Conservation (phyloP, 257 asterid species). For the Solanum verrucosum region DNA sequence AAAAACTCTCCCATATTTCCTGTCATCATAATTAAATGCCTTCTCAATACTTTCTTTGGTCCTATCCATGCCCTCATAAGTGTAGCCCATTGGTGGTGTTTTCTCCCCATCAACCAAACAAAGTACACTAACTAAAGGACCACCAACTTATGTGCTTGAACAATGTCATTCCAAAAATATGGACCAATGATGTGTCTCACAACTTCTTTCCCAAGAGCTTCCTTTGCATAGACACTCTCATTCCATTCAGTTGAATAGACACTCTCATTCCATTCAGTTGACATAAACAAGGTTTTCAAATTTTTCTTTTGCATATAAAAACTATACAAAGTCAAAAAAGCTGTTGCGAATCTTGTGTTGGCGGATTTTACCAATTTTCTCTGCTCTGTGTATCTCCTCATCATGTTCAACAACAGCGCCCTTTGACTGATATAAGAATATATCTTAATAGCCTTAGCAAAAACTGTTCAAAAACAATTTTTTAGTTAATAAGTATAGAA, state of each 20-base stretch:
- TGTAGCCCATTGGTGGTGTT: not conserved
- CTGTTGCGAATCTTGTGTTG: not conserved
- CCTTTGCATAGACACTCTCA: not conserved
- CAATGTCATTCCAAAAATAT: not conserved
- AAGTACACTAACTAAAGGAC: not conserved
- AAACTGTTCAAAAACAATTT: not conserved
- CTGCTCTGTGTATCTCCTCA: not conserved
- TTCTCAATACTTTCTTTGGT: not conserved
- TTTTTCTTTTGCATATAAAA: not conserved
- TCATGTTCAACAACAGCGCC: not conserved
- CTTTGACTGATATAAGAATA: not conserved
- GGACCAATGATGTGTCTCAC: not conserved
- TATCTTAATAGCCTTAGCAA: not conserved
- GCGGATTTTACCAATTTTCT: not conserved
- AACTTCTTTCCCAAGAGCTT: not conserved
- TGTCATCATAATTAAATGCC: not conserved
- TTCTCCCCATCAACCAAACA: not conserved
- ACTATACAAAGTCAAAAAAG: not conserved
- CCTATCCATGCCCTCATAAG: not conserved
- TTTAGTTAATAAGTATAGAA: not conserved
- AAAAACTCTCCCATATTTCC: not conserved
- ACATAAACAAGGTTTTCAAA: not conserved
- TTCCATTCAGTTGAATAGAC: not conserved
- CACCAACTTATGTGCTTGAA: not conserved
- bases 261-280: not conserved